phyloP scores from a whole-genome alignment of 2,329 filamentous ascomycete species.

The Cytospora chrysosperma region DNA sequence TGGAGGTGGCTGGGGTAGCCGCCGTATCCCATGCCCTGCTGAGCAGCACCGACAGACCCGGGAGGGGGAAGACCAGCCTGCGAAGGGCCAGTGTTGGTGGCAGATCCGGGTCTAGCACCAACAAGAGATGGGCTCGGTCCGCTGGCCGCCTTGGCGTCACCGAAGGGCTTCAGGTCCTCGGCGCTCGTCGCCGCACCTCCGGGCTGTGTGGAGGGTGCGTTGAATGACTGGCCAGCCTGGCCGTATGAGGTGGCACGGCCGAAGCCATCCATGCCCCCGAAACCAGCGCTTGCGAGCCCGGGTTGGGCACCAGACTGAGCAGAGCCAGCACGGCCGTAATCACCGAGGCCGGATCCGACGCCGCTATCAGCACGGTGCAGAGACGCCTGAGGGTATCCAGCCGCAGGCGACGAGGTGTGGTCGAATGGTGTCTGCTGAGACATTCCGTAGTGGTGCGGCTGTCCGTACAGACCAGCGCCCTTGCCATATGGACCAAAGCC shows the following conservation, averaged over 20 bases:
- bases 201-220: conserved; percentile 48
- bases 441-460: conserved; percentile 55
- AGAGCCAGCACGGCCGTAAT: conserved; percentile 53
- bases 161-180: conserved; percentile 61
- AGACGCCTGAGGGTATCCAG: conserved; percentile 53
- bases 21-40: conserved; percentile 55
- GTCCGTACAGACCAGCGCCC: conserved; percentile 52
- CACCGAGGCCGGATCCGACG: conserved; percentile 50
- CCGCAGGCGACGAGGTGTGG: conserved; percentile 53
- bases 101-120: conserved; percentile 57
- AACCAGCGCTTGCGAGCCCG: conserved; percentile 50
- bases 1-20: conserved; percentile 57
- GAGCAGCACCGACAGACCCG: conserved; percentile 44
- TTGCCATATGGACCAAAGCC: conserved; percentile 57
- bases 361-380: conserved; percentile 51
- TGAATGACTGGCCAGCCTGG: conserved; percentile 54
- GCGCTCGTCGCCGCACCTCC: conserved; percentile 40
- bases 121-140: conserved; percentile 58
- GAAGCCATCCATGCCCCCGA: conserved; percentile 55
- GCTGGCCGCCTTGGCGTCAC: conserved; percentile 52
- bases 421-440: conserved; percentile 57
- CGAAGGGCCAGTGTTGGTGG: conserved; percentile 52
- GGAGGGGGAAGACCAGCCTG: conserved; percentile 55
- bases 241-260: conserved; percentile 55
- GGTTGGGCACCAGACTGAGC: conserved; percentile 51